These are phyloP conservation scores for Turritis glabra DNA, from an alignment of 345 rosid species.

Conservation along the genomic window DNA sequence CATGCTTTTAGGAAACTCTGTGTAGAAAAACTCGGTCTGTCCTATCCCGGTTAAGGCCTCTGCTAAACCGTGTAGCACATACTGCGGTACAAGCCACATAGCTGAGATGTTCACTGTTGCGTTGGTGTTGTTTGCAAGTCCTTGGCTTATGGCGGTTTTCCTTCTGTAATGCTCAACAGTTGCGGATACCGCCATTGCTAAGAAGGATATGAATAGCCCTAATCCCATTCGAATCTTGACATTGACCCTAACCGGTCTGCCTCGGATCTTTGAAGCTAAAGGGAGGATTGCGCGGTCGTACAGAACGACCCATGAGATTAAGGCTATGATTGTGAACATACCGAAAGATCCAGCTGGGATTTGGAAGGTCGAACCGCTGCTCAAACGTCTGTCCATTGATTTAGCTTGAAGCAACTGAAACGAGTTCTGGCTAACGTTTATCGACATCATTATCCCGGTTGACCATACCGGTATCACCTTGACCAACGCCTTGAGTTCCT, in stretches of 20 bases:
- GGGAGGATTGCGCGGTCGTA: constrained; percentile 81
- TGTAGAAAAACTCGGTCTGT: constrained; percentile 75
- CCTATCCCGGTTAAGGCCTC: constrained; percentile 79
- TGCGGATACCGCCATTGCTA: constrained; percentile 67
- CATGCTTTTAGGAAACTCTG: constrained; percentile 81
- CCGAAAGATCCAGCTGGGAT: constrained; percentile 76
- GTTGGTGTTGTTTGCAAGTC: constrained; percentile 42
- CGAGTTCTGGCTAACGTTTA: constrained; percentile 63
- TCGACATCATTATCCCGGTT: constrained; percentile 66
- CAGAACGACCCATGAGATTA: constrained; percentile 56
- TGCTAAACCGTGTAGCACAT: constrained; percentile 59
- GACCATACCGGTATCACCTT: constrained; percentile 77
- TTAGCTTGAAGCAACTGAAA: constrained; percentile 75
- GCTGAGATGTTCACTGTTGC: constrained; percentile 64
- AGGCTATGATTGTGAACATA: constrained; percentile 51
- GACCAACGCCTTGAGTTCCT: constrained; percentile 72
- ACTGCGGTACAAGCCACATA: constrained; percentile 75
- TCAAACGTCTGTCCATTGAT: constrained; percentile 66
- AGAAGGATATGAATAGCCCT: constrained; percentile 57
- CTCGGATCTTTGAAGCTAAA: constrained; percentile 61
- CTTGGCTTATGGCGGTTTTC: constrained; percentile 56
- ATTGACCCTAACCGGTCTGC: constrained; percentile 52
- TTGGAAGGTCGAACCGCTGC: constrained; percentile 49
- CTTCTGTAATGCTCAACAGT: constrained; percentile 61
- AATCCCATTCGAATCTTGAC: constrained; percentile 71